Conservation (phyloP, 192 early-diverging fungal species). For the Backusella morwellensis region DNA sequence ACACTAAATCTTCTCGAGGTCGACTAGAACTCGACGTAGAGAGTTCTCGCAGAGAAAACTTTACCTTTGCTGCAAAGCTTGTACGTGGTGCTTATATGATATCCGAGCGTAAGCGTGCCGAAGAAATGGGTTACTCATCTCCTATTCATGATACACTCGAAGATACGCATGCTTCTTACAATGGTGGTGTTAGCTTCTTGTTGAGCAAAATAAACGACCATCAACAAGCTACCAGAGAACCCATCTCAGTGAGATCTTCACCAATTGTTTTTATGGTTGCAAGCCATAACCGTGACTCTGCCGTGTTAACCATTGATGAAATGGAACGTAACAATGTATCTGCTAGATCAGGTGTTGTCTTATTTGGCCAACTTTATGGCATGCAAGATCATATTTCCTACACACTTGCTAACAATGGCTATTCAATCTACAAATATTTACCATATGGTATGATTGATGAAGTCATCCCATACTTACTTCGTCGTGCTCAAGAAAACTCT, state of each 20-base stretch:
- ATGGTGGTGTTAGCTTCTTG: slow-evolving; percentile 72
- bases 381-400: slow-evolving; percentile 93
- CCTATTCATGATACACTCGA: slow-evolving; percentile 81
- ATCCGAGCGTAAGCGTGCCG: slow-evolving; percentile 62
- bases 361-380: slow-evolving; percentile 91
- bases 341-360: slow-evolving; percentile 58
- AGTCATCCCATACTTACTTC: slow-evolving; percentile 90
- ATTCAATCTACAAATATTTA: slow-evolving; percentile 89
- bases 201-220: slow-evolving; percentile 55
- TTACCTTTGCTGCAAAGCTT: slow-evolving; percentile 81
- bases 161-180: slow-evolving; percentile 83
- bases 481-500: slow-evolving; percentile 94
- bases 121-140: slow-evolving; percentile 60
- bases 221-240: slow-evolving; percentile 20
- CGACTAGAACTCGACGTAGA: slow-evolving; percentile 67
- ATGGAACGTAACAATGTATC: slow-evolving; percentile 62
- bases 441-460: slow-evolving; percentile 89
- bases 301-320: slow-evolving; percentile 55
- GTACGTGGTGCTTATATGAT: slow-evolving; percentile 55
- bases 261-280: slow-evolving; percentile 83
- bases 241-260: slow-evolving; percentile 17
- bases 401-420: slow-evolving; percentile 72
- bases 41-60: slow-evolving; percentile 66
- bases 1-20: slow-evolving; percentile 64
- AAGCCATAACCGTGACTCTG: slow-evolving; percentile 85